Conservation (phyloP, 2,329 filamentous ascomycete species). For the Alternaria brassicae region DNA sequence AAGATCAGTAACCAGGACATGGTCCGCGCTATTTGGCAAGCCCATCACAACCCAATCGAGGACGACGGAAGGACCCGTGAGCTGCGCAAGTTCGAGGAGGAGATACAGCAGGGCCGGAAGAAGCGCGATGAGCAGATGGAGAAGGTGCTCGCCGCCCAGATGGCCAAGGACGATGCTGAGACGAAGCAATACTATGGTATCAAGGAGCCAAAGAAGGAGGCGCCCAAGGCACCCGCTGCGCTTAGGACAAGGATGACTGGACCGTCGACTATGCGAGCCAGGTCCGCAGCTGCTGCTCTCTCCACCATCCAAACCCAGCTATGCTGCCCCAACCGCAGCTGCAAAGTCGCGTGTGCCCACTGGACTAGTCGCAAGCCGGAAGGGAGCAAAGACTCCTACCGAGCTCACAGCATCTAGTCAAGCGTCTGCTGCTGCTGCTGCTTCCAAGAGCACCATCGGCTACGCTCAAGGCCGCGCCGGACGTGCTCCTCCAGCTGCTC, state of each 20-base stretch:
- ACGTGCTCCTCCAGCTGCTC: slow-evolving; percentile 51
- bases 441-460: slow-evolving; percentile 82
- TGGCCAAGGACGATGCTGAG: slow-evolving; percentile 60
- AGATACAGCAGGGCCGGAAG: slow-evolving; percentile 54
- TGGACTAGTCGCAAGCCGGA: slow-evolving; percentile 50
- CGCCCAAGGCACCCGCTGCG: slow-evolving; percentile 21
- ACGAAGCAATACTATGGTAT: slow-evolving; percentile 46
- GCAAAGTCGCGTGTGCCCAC: slow-evolving; percentile 50
- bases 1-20: slow-evolving; percentile 63
- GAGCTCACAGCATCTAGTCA: slow-evolving; percentile 63
- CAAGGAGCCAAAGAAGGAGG: slow-evolving; percentile 37
- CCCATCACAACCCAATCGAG: slow-evolving; percentile 65
- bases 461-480: slow-evolving; percentile 77
- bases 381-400: slow-evolving; percentile 48
- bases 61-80: slow-evolving; percentile 70
- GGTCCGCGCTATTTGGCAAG: slow-evolving; percentile 58
- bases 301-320: slow-evolving; percentile 43
- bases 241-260: slow-evolving; percentile 34
- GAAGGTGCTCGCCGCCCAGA: slow-evolving; percentile 68
- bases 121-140: slow-evolving; percentile 72
- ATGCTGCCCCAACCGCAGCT: slow-evolving; percentile 49
- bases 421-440: slow-evolving; percentile 67
- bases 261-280: slow-evolving; percentile 63
- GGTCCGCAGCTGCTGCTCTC: slow-evolving; percentile 57
- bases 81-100: slow-evolving; percentile 63